Evolutionary conservation across 768 basidiomycete species (phyloP).

Genomic region (Leucocoprinus sp.): DNA sequence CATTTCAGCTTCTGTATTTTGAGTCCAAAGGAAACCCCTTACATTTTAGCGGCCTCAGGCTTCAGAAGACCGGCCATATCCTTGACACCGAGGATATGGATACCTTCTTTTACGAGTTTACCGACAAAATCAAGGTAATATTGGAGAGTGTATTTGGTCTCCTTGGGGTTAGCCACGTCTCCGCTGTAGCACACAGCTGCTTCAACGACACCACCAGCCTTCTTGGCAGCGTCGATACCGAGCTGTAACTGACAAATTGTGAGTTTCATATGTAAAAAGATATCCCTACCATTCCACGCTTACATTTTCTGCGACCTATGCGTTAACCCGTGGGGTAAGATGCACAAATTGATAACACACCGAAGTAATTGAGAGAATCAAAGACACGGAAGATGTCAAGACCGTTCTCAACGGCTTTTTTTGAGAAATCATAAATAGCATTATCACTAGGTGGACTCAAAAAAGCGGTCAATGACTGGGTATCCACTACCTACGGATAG

Average conservation of each 20-base stretch:
- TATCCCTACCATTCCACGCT: constrained; percentile 17
- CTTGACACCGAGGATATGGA: constrained; percentile 96
- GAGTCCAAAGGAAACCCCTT: constrained; percentile 17
- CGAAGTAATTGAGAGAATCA: constrained; percentile 98
- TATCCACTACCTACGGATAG: constrained; percentile 65
- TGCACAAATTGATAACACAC: constrained; percentile 33
- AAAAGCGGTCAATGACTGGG: neutral
- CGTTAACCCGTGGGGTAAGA: constrained; percentile 2
- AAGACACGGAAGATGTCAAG: constrained; percentile 99
- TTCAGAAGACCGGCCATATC: constrained; percentile 98
- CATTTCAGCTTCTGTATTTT: neutral
- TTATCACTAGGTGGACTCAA: constrained; percentile 59
- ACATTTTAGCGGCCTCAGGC: constrained; percentile 89
- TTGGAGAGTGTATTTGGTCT: constrained; percentile 93
- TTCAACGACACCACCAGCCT: constrained; percentile 97
- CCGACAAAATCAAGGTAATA: constrained; percentile 97
- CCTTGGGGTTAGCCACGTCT: constrained; percentile 89
- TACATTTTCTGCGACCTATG: constrained; percentile 54
- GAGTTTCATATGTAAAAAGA: neutral
- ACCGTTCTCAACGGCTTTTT: constrained; percentile 99
- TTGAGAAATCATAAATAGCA: constrained; percentile 98
- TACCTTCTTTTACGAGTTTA: constrained; percentile 87
- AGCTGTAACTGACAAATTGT: constrained; percentile 67
- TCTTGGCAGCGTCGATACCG: constrained; percentile 99
- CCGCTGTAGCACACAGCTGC: constrained; percentile 98